A percentile compares a stretch with the other conserved stretches of the same genome.
Evolutionary conservation across 2,329 filamentous ascomycete species (phyloP).

Genomic region (Penicillium sp.): DNA sequence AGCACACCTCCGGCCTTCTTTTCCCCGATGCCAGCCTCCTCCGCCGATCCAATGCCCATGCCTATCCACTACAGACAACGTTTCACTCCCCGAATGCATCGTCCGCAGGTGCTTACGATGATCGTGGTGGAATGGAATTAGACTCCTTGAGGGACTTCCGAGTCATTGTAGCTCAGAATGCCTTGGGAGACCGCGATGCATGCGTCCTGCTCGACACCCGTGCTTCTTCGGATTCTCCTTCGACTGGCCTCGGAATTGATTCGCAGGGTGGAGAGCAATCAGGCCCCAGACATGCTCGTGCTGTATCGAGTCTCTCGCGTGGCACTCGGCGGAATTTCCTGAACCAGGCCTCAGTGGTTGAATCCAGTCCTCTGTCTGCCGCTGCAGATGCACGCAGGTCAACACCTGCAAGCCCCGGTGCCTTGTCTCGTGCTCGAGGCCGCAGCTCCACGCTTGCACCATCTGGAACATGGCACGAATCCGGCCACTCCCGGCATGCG

Average conservation of each 20-base stretch:
- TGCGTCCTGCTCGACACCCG: constrained; percentile 45
- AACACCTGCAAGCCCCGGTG: constrained; percentile 32
- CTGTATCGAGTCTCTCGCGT: constrained; percentile 37
- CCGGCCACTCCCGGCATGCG: constrained; percentile 34
- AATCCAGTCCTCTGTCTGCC: constrained; percentile 31
- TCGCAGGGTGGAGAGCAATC: constrained; percentile 28
- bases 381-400: constrained; percentile 32
- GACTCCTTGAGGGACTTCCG: constrained; percentile 44
- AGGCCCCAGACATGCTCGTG: constrained; percentile 32
- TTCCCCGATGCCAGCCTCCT: constrained; percentile 45
- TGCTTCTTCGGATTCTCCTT: constrained; percentile 24
- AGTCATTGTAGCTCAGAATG: constrained; percentile 47
- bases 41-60: constrained; percentile 38
- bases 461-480: constrained; percentile 29
- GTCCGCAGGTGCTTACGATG: constrained; percentile 43
- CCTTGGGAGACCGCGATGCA: constrained; percentile 45
- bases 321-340: constrained; percentile 32
- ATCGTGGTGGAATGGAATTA: constrained; percentile 44
- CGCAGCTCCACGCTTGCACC: constrained; percentile 45
- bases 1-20: constrained; percentile 46
- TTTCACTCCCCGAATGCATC: constrained; percentile 43
- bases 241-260: constrained; percentile 35
- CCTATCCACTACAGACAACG: constrained; percentile 40
- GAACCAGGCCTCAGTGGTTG: constrained; percentile 32
- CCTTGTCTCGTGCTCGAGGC: constrained; percentile 37